Conservation (phyloP, 2,329 filamentous ascomycete genomes). For the Exophiala oligosperma region DNA sequence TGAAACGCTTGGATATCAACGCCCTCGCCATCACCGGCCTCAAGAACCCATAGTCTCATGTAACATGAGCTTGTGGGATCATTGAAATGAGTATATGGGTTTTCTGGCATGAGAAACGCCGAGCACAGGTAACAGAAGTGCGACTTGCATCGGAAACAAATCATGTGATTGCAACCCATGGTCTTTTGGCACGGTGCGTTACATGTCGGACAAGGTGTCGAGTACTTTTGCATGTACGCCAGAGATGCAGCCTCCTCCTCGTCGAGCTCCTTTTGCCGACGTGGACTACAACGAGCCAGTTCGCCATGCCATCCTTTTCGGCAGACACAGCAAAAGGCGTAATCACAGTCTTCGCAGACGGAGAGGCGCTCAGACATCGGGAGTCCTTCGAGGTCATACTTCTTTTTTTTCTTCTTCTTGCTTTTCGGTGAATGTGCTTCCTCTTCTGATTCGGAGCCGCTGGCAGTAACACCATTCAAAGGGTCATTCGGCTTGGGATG, state of each 20-base stretch:
- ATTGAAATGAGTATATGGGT: slow-evolving; percentile 63
- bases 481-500: slow-evolving; percentile 70
- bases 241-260: slow-evolving; percentile 84
- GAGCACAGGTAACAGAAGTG: slow-evolving; percentile 97
- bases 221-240: slow-evolving; percentile 78
- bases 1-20: slow-evolving; percentile 26
- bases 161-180: slow-evolving; percentile 96
- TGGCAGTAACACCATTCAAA: slow-evolving; percentile 46
- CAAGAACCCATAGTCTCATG: slow-evolving; percentile 85
- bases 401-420: slow-evolving; percentile 20
- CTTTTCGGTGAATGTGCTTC: slow-evolving; percentile 46
- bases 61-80: slow-evolving; percentile 66
- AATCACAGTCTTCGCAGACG: slow-evolving; percentile 84
- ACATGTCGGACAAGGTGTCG: slow-evolving; percentile 87
- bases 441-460: slow-evolving; percentile 47
- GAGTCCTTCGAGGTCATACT: slow-evolving; percentile 42
- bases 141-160: slow-evolving; percentile 81
- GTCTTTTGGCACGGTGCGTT: slow-evolving; percentile 83
- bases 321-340: slow-evolving; percentile 82
- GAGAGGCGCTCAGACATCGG: slow-evolving; percentile 66
- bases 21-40: slow-evolving; percentile 68
- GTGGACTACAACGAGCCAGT: slow-evolving; percentile 66
- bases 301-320: slow-evolving; percentile 90
- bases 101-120: slow-evolving; percentile 75
- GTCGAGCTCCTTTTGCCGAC: slow-evolving; percentile 68